phyloP scores from a whole-genome alignment of 2,329 filamentous ascomycete species.

The Aspergillus persii region DNA sequence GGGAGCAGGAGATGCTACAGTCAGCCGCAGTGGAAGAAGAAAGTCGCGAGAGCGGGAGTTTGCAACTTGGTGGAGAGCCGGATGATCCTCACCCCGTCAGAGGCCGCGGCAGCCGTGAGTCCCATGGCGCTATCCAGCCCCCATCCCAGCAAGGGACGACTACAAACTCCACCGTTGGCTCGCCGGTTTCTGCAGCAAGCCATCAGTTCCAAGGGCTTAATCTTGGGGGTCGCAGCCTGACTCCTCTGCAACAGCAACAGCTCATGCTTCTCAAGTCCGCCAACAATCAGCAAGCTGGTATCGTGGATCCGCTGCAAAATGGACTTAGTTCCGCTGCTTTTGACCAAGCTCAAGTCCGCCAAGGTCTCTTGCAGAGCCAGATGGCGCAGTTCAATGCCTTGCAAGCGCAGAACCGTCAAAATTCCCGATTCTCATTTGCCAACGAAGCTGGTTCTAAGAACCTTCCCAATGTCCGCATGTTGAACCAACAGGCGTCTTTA shows the following conservation, averaged over 20 bases:
- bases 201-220: conserved; percentile 55
- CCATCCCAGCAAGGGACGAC: conserved; percentile 67
- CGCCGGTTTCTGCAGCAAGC: conserved; percentile 38
- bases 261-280: conserved; percentile 63
- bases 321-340: conserved; percentile 30
- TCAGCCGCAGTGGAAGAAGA: conserved; percentile 62
- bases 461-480: conserved; percentile 57
- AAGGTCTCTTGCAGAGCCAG: conserved; percentile 46
- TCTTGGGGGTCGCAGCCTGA: conserved; percentile 70
- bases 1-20: conserved; percentile 55
- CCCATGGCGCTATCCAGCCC: conserved; percentile 68
- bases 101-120: conserved; percentile 53
- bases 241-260: conserved; percentile 74
- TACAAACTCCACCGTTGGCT: conserved; percentile 41
- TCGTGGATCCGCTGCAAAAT: conserved; percentile 43
- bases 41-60: conserved; percentile 76
- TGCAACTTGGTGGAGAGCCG: conserved; percentile 88
- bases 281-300: conserved; percentile 60
- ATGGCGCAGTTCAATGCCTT: conserved; percentile 53
- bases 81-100: conserved; percentile 66
- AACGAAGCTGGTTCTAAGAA: conserved; percentile 62
- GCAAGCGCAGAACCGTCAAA: conserved; percentile 74
- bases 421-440: conserved; percentile 83
- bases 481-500: conserved; percentile 49
- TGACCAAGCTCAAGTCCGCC: conserved; percentile 46